These are phyloP conservation scores for Fusarium dimerum DNA, from an alignment of 2,329 filamentous ascomycete species.

Conservation along the genomic window DNA sequence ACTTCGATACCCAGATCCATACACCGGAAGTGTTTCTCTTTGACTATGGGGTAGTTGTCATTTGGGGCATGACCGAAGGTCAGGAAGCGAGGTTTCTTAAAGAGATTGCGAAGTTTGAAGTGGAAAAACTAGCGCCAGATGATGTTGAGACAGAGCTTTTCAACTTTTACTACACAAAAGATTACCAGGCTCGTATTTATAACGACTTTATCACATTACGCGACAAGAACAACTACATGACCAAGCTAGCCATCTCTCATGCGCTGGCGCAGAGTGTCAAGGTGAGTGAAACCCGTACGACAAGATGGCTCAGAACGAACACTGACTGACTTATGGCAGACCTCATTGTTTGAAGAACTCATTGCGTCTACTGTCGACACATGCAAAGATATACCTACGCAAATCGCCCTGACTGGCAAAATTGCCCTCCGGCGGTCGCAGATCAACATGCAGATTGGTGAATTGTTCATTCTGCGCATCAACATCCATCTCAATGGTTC, in stretches of 20 bases:
- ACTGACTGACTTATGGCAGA: slow-evolving; percentile 50
- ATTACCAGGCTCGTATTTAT: slow-evolving; percentile 98
- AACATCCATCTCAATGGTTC: slow-evolving; percentile 98
- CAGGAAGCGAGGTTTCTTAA: slow-evolving; percentile 91
- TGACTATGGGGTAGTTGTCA: slow-evolving; percentile 95
- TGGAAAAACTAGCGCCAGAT: slow-evolving; percentile 83
- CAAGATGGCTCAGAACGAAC: not conserved
- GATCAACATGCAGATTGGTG: slow-evolving; percentile 99
- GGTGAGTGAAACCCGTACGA: slow-evolving; percentile 41
- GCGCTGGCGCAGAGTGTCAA: slow-evolving; percentile 95
- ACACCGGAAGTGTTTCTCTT: slow-evolving; percentile 95
- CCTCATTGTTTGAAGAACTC: slow-evolving; percentile 92
- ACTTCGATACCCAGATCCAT: slow-evolving; percentile 86
- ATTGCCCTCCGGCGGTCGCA: slow-evolving; percentile 84
- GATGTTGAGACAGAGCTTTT: slow-evolving; percentile 96
- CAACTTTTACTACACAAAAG: slow-evolving; percentile 98
- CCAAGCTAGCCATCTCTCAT: slow-evolving; percentile 93
- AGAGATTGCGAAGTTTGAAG: slow-evolving; percentile 91
- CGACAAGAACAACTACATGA: slow-evolving; percentile 97
- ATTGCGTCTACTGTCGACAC: slow-evolving; percentile 91
- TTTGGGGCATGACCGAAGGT: slow-evolving; percentile 94
- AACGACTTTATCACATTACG: slow-evolving; percentile 97
- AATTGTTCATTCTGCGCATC: slow-evolving; percentile 95
- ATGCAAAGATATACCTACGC: slow-evolving; percentile 88
- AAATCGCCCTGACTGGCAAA: slow-evolving; percentile 90